phyloP scores from a whole-genome alignment of 768 basidiomycete species.

The Wakefieldia striispora region DNA sequence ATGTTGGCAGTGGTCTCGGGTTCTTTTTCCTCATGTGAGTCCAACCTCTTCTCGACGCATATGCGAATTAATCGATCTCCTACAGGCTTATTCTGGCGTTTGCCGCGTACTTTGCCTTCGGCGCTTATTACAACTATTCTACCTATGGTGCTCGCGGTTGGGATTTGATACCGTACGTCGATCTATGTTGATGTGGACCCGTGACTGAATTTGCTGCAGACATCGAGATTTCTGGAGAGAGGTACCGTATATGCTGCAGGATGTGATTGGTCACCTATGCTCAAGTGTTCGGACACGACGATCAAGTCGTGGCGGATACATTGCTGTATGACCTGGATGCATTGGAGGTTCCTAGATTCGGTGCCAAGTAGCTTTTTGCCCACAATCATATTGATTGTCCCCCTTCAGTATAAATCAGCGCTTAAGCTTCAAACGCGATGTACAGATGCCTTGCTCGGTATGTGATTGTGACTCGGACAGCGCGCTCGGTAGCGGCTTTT shows the following conservation, averaged over 20 bases:
- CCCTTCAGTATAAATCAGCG: no score
- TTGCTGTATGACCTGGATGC: constrained; percentile 54
- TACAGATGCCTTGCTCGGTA: no score
- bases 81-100: constrained; percentile 56
- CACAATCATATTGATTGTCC: background rate
- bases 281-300: constrained; percentile 67
- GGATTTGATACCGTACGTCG: constrained; percentile 80
- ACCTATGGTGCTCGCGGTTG: constrained; percentile 81
- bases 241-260: constrained; percentile 81
- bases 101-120: constrained; percentile 68
- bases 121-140: constrained; percentile 86
- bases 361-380: constrained; percentile 6
- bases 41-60: background rate
- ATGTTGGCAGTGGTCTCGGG: constrained; percentile 72
- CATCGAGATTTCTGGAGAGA: constrained; percentile 91
- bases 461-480: no score
- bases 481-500: background rate
- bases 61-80: constrained; percentile 34
- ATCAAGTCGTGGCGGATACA: constrained; percentile 68
- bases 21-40: constrained; percentile 87
- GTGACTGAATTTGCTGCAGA: constrained; percentile 35
- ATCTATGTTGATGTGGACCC: constrained; percentile 3
- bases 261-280: constrained; percentile 76
- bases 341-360: constrained; percentile 6
- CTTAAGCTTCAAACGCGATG: no score